Evolutionary conservation across 768 basidiomycete species (phyloP).

Genomic region (Leccinum arenicola): DNA sequence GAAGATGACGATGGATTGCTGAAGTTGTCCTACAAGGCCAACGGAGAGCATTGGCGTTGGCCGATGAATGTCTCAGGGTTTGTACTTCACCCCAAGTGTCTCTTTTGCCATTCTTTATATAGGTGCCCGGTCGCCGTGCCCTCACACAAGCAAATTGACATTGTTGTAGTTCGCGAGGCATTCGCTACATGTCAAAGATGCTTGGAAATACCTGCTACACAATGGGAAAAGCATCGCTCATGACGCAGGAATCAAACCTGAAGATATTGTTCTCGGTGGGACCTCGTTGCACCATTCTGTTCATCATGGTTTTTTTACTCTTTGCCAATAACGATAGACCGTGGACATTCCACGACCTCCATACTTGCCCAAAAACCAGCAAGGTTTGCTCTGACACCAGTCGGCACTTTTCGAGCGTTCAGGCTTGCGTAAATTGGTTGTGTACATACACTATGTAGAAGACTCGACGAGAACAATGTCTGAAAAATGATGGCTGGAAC

Average conservation of each 20-base stretch:
- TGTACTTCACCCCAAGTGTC: slow-evolving; percentile 9
- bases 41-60: slow-evolving; percentile 40
- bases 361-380: too few species aligned
- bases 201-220: slow-evolving; percentile 39
- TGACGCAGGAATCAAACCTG: slow-evolving; percentile 34
- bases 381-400: too few species aligned
- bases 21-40: slow-evolving; percentile 20
- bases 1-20: slow-evolving; percentile 28
- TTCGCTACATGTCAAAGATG: slow-evolving; percentile 28
- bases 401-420: too few species aligned
- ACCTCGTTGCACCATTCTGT: not conserved
- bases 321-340: too few species aligned
- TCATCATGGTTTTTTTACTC: not conserved
- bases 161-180: slow-evolving; percentile 37
- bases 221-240: slow-evolving; percentile 31
- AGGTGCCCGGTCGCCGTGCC: slow-evolving; percentile 47
- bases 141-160: slow-evolving; percentile 35
- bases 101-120: not conserved
- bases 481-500: too few species aligned
- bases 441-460: too few species aligned
- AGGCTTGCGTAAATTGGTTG: too few species aligned
- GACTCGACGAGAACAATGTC: too few species aligned
- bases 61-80: slow-evolving; percentile 33
- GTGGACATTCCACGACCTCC: too few species aligned
- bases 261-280: slow-evolving; percentile 43